phyloP scores from a whole-genome alignment of 202 grass and related monocot genomes.

The Alloteropsis angusta region DNA sequence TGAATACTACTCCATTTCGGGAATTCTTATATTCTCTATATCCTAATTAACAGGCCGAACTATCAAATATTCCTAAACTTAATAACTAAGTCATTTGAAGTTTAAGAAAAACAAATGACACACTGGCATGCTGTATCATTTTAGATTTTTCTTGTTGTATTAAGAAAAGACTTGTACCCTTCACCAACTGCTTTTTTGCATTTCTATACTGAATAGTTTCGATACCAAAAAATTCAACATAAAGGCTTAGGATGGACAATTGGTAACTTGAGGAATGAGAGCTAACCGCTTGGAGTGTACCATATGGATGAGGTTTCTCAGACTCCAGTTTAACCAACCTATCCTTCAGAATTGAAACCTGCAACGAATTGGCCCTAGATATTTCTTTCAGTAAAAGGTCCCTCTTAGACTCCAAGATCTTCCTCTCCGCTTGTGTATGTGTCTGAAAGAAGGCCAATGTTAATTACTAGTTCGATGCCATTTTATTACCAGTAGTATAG shows the following conservation, averaged over 20 bases:
- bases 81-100: not conserved
- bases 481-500: not conserved
- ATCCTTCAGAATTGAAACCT: constrained; percentile 42
- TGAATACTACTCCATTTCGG: not conserved
- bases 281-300: constrained; percentile 82
- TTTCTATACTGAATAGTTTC: constrained; percentile 4
- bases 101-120: not conserved
- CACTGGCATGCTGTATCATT: not conserved
- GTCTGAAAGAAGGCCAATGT: constrained; percentile 39
- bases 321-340: constrained; percentile 63
- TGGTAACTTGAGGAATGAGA: constrained; percentile 5
- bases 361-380: constrained; percentile 36
- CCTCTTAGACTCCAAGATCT: constrained; percentile 79
- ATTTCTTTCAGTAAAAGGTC: constrained; percentile 61
- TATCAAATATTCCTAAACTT: not conserved
- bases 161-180: not conserved
- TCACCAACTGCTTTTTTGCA: not conserved
- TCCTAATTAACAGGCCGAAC: not conserved
- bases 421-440: constrained; percentile 94
- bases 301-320: constrained; percentile 59
- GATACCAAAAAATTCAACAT: not conserved
- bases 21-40: not conserved
- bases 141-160: not conserved
- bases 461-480: not conserved
- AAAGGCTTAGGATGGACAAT: not conserved